Evolutionary conservation across 306 rosid genomes (phyloP).

Genomic region (Purshia tridentata): DNA sequence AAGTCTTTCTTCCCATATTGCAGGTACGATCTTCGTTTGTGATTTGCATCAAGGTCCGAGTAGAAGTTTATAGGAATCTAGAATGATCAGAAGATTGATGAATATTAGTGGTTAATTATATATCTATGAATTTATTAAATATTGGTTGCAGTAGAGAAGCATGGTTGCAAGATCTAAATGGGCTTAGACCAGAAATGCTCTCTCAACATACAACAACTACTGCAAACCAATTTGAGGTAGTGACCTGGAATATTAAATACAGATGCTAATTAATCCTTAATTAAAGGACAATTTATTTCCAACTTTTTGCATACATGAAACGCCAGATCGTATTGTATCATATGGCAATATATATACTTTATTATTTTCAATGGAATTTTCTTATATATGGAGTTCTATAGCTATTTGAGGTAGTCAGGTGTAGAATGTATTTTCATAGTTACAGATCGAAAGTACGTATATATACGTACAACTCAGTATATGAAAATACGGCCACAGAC

Average conservation of each 20-base stretch:
- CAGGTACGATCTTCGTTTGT: constrained; percentile 24
- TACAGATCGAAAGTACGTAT: no score
- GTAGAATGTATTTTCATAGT: no score
- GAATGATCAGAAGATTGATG: background rate
- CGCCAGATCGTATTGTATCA: no score
- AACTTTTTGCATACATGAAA: background rate
- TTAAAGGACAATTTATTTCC: background rate
- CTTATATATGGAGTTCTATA: no score
- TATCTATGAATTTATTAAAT: no score
- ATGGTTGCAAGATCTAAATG: constrained; percentile 43
- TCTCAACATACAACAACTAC: constrained; percentile 23
- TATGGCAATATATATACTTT: no score
- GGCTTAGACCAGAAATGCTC: constrained; percentile 31
- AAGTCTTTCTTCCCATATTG: background rate
- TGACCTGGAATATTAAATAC: constrained; percentile 11
- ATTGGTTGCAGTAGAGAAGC: constrained; percentile 44
- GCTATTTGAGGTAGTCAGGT: no score
- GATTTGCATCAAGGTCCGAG: constrained; percentile 13
- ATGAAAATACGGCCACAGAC: no score
- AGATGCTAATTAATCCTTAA: background rate
- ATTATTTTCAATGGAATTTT: background rate
- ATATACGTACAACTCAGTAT: no score
- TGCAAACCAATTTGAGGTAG: constrained; percentile 46
- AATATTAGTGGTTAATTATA: no score
- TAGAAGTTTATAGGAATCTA: constrained; percentile 3